Conservation (phyloP, 164 flowering plant genomes). For the Annona cherimola region DNA sequence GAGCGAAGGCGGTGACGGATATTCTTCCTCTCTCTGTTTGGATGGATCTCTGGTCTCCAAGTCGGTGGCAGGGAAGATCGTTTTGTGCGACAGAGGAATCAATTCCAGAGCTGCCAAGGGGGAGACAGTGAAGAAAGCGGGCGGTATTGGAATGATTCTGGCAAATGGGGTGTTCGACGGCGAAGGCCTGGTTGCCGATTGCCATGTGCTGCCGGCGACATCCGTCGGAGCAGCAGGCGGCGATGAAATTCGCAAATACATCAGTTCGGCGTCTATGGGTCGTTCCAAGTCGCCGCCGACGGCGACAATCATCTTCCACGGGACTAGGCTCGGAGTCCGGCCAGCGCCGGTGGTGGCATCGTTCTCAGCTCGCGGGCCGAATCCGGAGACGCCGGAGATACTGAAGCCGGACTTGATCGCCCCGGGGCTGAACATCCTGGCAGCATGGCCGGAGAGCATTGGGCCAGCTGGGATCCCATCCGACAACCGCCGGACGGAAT, state of each 20-base stretch:
- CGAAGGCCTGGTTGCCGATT: slow-evolving; percentile 87
- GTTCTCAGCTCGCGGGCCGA: slow-evolving; percentile 91
- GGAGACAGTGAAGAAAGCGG: slow-evolving; percentile 73
- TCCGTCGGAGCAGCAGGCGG: slow-evolving; percentile 68
- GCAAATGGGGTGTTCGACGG: slow-evolving; percentile 92
- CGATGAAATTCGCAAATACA: slow-evolving; percentile 62
- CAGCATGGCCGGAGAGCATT: slow-evolving; percentile 84
- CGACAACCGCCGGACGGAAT: slow-evolving; percentile 63
- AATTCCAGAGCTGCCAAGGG: slow-evolving; percentile 80
- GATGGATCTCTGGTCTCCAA: slow-evolving; percentile 73
- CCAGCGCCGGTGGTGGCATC: slow-evolving; percentile 95
- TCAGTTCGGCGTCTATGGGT: slow-evolving; percentile 16
- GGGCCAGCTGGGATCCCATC: slow-evolving; percentile 69
- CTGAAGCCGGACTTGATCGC: slow-evolving; percentile 92
- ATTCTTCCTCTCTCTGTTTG: slow-evolving; percentile 73
- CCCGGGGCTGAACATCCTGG: slow-evolving; percentile 90
- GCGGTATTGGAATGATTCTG: slow-evolving; percentile 83
- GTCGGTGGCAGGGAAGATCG: slow-evolving; percentile 70
- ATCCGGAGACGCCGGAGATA: slow-evolving; percentile 74
- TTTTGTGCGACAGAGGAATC: slow-evolving; percentile 84
- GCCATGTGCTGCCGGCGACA: slow-evolving; percentile 85
- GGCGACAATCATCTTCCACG: slow-evolving; percentile 66
- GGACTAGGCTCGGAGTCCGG: slow-evolving; percentile 60
- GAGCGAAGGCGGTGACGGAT: slow-evolving; percentile 64
- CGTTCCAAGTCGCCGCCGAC: slow-evolving; percentile 25